A percentile compares a stretch with the other conserved stretches of the same genome.
Conservation (phyloP, 2,329 filamentous ascomycete genomes). For the Ustilaginoidea virens region DNA sequence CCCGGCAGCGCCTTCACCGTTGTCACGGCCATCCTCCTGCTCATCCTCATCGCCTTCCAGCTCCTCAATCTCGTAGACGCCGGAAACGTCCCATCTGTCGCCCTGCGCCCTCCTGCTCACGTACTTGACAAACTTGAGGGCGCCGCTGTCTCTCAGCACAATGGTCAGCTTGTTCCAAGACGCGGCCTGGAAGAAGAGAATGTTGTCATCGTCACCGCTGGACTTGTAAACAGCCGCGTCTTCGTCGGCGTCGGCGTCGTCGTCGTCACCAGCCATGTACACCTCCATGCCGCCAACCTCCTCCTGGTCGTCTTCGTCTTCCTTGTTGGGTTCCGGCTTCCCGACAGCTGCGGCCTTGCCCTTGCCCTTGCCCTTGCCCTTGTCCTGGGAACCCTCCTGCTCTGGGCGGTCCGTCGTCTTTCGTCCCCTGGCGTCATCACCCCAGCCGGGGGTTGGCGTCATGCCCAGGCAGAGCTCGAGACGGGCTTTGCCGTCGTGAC, state of each 20-base stretch:
- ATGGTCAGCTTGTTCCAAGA: conserved; percentile 86
- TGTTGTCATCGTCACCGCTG: conserved; percentile 58
- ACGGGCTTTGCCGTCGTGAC: conserved; percentile 61
- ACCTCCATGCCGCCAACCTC: conserved; percentile 70
- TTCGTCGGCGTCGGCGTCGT: conserved; percentile 29
- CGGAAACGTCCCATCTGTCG: conserved; percentile 85
- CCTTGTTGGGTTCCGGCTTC: conserved; percentile 9
- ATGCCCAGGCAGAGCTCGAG: conserved; percentile 79
- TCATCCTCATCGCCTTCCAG: conserved; percentile 27
- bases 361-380: conserved; percentile 15
- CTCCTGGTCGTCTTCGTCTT: conserved; percentile 21
- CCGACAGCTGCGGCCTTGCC: conserved; percentile 14
- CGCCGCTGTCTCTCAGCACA: conserved; percentile 73
- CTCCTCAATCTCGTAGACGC: conserved; percentile 56
- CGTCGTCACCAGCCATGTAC: conserved; percentile 84
- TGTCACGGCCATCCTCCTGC: conserved; percentile 19
- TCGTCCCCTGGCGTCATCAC: conserved; percentile 42
- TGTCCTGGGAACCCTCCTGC: too few species aligned
- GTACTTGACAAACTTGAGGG: conserved; percentile 92
- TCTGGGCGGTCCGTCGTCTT: conserved; percentile 24
- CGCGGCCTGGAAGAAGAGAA: conserved; percentile 46
- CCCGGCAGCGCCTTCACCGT: conserved; percentile 13
- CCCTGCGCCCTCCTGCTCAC: conserved; percentile 69
- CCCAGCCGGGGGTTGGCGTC: conserved; percentile 78
- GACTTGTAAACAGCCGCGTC: conserved; percentile 84